phyloP scores from a whole-genome alignment of 768 basidiomycete genomes.

The Auriscalpium vulgare region DNA sequence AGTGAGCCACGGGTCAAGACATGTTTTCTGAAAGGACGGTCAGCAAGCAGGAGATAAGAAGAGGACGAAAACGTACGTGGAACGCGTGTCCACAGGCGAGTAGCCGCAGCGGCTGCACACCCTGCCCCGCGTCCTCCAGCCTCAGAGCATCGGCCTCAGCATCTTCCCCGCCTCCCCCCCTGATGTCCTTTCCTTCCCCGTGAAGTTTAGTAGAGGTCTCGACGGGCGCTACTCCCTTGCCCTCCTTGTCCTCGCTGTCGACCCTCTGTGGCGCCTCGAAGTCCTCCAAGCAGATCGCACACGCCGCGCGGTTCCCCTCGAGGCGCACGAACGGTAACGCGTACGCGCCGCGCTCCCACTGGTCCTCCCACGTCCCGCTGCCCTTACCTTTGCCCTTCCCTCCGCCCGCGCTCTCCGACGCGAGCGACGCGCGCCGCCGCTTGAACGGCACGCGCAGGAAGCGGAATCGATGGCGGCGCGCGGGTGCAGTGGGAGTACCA shows the following conservation, averaged over 20 bases:
- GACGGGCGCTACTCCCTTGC: background rate
- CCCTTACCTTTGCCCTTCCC: conserved; percentile 14
- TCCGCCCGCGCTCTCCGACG: conserved; percentile 13
- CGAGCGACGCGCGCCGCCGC: background rate
- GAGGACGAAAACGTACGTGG: conserved; percentile 50
- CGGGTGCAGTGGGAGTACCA: background rate
- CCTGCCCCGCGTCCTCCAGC: conserved; percentile 67
- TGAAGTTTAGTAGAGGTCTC: background rate
- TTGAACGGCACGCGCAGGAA: conserved; percentile 31
- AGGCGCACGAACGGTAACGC: conserved; percentile 78
- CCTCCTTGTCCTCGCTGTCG: conserved; percentile 17
- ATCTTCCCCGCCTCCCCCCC: conserved; percentile 21
- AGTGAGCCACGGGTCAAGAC: conserved; percentile 83
- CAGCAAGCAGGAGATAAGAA: background rate
- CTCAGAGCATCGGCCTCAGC: conserved; percentile 37
- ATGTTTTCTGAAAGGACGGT: conserved; percentile 54
- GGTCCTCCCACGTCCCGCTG: conserved; percentile 55
- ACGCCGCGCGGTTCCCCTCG: conserved; percentile 76
- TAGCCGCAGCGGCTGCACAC: conserved; percentile 67
- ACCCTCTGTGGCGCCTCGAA: conserved; percentile 62
- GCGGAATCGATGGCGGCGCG: conserved; percentile 41
- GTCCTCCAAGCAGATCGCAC: conserved; percentile 80
- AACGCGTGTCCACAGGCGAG: conserved; percentile 83
- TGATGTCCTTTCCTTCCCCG: conserved; percentile 22
- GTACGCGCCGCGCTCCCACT: conserved; percentile 70